Evolutionary conservation across 768 basidiomycete species (phyloP).

Genomic region (Boletus pseudopeckii): DNA sequence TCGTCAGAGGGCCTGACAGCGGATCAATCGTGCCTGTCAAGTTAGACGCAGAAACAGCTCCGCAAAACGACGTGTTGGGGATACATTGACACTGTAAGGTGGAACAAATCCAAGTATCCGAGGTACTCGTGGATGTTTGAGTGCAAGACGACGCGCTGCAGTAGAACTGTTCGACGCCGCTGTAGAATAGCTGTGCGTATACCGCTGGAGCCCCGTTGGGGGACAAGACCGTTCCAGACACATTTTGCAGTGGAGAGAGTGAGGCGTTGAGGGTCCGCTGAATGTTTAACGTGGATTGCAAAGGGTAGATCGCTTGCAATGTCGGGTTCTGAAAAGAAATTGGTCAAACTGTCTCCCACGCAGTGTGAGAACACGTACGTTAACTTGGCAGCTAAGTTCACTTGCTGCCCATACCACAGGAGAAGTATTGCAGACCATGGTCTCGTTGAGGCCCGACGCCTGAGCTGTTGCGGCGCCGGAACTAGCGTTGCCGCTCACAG

Average conservation of each 20-base stretch:
- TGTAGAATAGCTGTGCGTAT: conserved; percentile 74
- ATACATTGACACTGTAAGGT: conserved; percentile 75
- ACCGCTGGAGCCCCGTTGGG: conserved; percentile 55
- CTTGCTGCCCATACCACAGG: conserved; percentile 74
- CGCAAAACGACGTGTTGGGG: conserved; percentile 71
- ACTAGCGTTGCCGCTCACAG: conserved; percentile 37
- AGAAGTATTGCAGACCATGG: conserved; percentile 66
- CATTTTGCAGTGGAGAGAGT: conserved; percentile 54
- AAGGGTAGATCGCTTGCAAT: conserved; percentile 70
- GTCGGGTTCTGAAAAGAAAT: conserved; percentile 67
- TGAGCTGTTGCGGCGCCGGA: conserved; percentile 28
- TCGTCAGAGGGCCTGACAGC: conserved; percentile 60
- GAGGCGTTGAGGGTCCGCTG: conserved; percentile 69
- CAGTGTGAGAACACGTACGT: conserved; percentile 48
- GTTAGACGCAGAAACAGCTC: conserved; percentile 42
- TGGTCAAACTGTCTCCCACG: neutral
- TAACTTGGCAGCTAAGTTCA: conserved; percentile 81
- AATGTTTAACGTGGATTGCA: conserved; percentile 71
- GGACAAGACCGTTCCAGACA: conserved; percentile 24
- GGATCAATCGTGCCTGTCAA: conserved; percentile 62
- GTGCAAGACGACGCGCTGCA: conserved; percentile 70
- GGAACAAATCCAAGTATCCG: conserved; percentile 65
- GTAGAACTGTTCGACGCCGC: conserved; percentile 85
- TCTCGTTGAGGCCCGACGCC: conserved; percentile 48
- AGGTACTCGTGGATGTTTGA: conserved; percentile 46